Percentiles rank a stretch among this genome's conserved stretches.
Conservation (phyloP, 164 flowering plant species). For the Kalanchoe fedtschenkoi region DNA sequence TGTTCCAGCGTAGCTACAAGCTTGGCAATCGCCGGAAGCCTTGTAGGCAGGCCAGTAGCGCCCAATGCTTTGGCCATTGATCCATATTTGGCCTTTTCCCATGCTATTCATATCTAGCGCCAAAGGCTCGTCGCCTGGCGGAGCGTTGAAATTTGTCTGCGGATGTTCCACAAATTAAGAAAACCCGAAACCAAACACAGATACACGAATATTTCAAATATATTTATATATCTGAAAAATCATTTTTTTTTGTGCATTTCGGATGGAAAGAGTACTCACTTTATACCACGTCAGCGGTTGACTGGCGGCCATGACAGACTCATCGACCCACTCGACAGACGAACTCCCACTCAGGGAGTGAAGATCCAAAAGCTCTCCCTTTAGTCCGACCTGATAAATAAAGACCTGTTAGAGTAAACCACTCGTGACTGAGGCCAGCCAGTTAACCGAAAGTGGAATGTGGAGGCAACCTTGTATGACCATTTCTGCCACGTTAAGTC, state of each 20-base stretch:
- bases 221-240: not conserved
- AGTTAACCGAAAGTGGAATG: not conserved
- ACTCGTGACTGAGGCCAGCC: not conserved
- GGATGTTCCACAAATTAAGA: constrained; percentile 2
- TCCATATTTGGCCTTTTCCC: constrained; percentile 94
- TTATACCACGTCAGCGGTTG: constrained; percentile 87
- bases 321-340: constrained; percentile 71
- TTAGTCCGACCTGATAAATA: constrained; percentile 65
- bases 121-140: constrained; percentile 59
- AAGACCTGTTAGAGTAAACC: not conserved
- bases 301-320: constrained; percentile 35
- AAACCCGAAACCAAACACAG: not conserved
- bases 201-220: not conserved
- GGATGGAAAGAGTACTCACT: constrained; percentile 27
- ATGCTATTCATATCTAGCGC: constrained; percentile 86
- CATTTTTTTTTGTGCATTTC: not conserved
- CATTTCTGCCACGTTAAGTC: constrained; percentile 86
- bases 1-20: constrained; percentile 63
- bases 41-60: constrained; percentile 91
- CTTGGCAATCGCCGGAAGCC: constrained; percentile 55
- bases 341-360: constrained; percentile 67
- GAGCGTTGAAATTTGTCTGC: constrained; percentile 70
- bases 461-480: constrained; percentile 67
- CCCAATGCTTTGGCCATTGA: constrained; percentile 80
- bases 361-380: constrained; percentile 70